Evolutionary conservation across 2,329 filamentous ascomycete genomes (phyloP).

Genomic region (Macrophomina phaseolina): DNA sequence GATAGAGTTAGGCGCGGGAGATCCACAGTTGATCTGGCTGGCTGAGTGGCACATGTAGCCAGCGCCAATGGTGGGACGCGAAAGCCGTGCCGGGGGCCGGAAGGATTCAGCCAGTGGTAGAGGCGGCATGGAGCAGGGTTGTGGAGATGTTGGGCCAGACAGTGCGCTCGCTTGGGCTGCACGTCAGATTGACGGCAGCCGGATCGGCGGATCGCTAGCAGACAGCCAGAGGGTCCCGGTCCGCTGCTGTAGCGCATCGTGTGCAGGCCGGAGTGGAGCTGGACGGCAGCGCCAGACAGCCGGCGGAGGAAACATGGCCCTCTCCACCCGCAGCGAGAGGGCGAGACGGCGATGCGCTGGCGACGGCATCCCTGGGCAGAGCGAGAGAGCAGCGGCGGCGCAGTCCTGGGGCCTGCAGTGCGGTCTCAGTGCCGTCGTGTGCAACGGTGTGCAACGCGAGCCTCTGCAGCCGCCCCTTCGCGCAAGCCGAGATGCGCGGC

Average conservation of each 20-base stretch:
- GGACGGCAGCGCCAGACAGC: not conserved
- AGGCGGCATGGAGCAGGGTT: constrained; percentile 3
- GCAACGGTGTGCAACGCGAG: constrained; percentile 9
- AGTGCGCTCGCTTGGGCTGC: constrained; percentile 24
- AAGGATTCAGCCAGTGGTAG: constrained; percentile 2
- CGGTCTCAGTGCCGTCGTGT: constrained; percentile 9
- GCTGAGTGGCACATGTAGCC: constrained; percentile 6
- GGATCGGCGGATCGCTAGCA: constrained; percentile 24
- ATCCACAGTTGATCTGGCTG: constrained; percentile 19
- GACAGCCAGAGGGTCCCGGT: not conserved
- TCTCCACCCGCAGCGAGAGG: not conserved
- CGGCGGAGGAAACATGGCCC: not conserved
- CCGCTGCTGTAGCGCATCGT: not conserved
- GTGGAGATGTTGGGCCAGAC: not conserved
- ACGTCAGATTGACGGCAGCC: constrained; percentile 23
- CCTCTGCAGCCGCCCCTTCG: constrained; percentile 20
- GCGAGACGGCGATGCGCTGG: not conserved
- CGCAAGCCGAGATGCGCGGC: constrained; percentile 23
- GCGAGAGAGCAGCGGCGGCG: not conserved
- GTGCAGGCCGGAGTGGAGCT: not conserved
- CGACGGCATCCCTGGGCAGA: not conserved
- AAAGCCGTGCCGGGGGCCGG: constrained; percentile 4
- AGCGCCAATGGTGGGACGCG: constrained; percentile 1
- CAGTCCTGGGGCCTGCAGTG: not conserved
- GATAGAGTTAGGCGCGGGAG: constrained; percentile 13